Conservation (phyloP, 2,329 filamentous ascomycete species). For the Diaporthe capsici region DNA sequence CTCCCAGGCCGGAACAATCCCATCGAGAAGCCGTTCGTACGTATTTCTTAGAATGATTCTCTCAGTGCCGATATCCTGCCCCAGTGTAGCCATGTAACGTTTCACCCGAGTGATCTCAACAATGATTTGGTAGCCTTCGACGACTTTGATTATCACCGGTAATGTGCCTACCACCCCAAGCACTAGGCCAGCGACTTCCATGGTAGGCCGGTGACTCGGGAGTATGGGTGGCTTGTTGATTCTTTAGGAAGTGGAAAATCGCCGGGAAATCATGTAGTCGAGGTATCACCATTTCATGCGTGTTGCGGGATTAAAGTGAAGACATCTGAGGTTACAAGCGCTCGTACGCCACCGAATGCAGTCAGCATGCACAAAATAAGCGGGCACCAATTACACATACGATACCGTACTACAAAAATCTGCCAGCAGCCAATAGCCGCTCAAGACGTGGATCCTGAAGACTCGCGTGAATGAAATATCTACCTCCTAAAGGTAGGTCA, state of each 20-base stretch:
- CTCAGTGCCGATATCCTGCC: not conserved
- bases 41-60: not conserved
- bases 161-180: slow-evolving; percentile 1
- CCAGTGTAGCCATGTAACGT: not conserved
- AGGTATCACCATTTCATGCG: not conserved
- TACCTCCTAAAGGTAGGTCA: not conserved
- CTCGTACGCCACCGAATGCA: not conserved
- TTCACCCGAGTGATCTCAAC: not conserved
- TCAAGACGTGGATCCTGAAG: not conserved
- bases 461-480: not conserved
- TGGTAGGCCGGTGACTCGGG: not conserved
- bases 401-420: not conserved
- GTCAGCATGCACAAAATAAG: not conserved
- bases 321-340: not conserved
- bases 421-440: not conserved
- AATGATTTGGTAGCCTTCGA: not conserved
- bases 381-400: not conserved
- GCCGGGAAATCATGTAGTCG: not conserved
- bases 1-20: not conserved
- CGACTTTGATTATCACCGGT: not conserved
- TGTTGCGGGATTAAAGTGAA: not conserved
- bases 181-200: not conserved
- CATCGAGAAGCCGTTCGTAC: not conserved
- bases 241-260: not conserved
- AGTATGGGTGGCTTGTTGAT: not conserved